phyloP scores from a whole-genome alignment of 2,329 filamentous ascomycete species.

The Penicillium psychrosexuale region DNA sequence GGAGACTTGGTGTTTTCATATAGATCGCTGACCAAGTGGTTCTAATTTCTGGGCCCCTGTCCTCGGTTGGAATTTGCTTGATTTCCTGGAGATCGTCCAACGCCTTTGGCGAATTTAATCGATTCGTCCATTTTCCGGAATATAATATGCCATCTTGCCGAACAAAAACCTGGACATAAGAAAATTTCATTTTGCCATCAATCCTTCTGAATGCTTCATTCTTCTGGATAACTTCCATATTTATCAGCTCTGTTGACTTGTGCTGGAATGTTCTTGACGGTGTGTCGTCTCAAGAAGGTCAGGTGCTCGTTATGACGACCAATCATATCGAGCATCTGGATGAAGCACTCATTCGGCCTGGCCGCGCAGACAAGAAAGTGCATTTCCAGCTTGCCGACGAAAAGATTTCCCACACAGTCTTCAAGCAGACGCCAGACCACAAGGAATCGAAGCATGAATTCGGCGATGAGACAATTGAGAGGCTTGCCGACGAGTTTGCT shows the following conservation, averaged over 20 bases:
- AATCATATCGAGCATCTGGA: too few species aligned
- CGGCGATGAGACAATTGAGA: too few species aligned
- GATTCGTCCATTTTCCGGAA: constrained; percentile 21
- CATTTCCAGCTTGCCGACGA: too few species aligned
- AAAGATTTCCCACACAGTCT: too few species aligned
- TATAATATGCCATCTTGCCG: constrained; percentile 19
- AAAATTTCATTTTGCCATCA: constrained; percentile 19
- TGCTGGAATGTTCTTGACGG: too few species aligned
- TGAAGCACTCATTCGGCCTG: too few species aligned
- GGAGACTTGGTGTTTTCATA: constrained; percentile 22
- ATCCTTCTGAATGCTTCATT: constrained; percentile 19
- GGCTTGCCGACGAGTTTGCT: too few species aligned
- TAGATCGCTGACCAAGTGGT: constrained; percentile 19
- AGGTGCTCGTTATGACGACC: too few species aligned
- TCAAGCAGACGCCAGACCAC: too few species aligned
- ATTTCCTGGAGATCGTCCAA: constrained; percentile 17
- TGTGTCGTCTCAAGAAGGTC: too few species aligned
- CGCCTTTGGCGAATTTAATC: constrained; percentile 13
- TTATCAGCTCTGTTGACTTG: background rate
- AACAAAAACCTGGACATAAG: constrained; percentile 22
- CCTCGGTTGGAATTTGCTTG: constrained; percentile 12
- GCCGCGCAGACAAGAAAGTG: too few species aligned
- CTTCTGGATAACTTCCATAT: constrained; percentile 23
- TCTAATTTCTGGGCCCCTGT: constrained; percentile 16
- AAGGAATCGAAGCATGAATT: too few species aligned